Conservation (phyloP, 1,284 basidiomycete genomes). For the Papiliotrema flavescens region DNA sequence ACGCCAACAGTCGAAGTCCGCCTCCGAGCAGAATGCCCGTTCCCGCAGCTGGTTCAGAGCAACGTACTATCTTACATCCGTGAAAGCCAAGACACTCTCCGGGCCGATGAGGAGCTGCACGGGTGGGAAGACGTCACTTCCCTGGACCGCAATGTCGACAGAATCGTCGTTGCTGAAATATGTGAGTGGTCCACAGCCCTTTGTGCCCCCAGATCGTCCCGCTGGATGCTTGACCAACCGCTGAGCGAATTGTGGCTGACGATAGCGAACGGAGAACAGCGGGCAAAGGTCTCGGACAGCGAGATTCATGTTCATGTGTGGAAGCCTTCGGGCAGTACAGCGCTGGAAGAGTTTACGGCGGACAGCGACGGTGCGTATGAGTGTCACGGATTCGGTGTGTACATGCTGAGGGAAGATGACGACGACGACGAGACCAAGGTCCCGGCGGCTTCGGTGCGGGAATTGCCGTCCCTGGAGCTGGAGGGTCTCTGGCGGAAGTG, state of each 20-base stretch:
- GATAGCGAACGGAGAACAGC: not conserved
- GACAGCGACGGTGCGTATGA: slow-evolving; percentile 46
- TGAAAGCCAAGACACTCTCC: slow-evolving; percentile 56
- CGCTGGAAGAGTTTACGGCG: slow-evolving; percentile 73
- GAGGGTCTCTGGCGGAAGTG: slow-evolving; percentile 79
- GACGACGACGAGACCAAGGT: slow-evolving; percentile 67
- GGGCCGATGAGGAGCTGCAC: slow-evolving; percentile 20
- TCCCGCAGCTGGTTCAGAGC: slow-evolving; percentile 65
- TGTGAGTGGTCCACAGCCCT: slow-evolving; percentile 44
- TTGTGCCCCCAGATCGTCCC: not conserved
- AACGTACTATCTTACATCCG: slow-evolving; percentile 62
- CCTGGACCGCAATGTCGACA: slow-evolving; percentile 69
- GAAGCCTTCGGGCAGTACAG: slow-evolving; percentile 65
- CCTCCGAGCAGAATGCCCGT: slow-evolving; percentile 48
- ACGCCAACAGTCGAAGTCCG: not conserved
- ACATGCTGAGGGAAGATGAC: slow-evolving; percentile 17
- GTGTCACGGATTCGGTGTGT: not conserved
- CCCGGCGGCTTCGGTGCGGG: slow-evolving; percentile 79
- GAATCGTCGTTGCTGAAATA: slow-evolving; percentile 67
- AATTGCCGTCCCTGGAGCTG: slow-evolving; percentile 73
- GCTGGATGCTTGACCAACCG: too few species aligned
- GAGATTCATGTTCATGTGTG: slow-evolving; percentile 81
- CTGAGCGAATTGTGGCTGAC: not conserved
- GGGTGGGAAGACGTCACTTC: slow-evolving; percentile 56
- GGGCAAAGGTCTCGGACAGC: slow-evolving; percentile 15